These are phyloP conservation scores for Starmerella bombicola DNA, from an alignment of 805 yeast genomes.

Conservation along the genomic window DNA sequence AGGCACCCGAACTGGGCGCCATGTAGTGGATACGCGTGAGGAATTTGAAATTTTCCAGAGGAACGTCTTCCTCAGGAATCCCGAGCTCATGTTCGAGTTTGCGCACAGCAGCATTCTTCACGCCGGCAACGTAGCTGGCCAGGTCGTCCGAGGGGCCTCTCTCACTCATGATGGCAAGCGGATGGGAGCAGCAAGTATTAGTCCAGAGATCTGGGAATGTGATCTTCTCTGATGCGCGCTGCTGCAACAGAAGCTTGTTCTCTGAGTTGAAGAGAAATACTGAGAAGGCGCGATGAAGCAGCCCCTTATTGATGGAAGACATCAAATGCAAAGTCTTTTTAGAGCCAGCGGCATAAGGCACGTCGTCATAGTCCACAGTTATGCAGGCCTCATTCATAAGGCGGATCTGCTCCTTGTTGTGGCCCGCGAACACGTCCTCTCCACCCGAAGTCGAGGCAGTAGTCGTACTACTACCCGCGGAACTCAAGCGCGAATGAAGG, in stretches of 20 bases:
- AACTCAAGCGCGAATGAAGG: conserved; percentile 20
- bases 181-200: conserved; percentile 97
- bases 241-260: conserved; percentile 71
- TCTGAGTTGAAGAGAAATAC: conserved; percentile 81
- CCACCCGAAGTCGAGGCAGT: conserved; percentile 5
- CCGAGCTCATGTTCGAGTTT: conserved; percentile 91
- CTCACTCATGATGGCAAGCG: conserved; percentile 72
- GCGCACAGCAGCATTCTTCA: conserved; percentile 76
- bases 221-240: conserved; percentile 91
- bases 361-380: conserved; percentile 77
- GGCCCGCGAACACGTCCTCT: conserved; percentile 56
- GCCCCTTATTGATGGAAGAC: conserved; percentile 74
- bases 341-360: conserved; percentile 84
- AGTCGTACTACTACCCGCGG: conserved; percentile 12
- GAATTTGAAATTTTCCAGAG: conserved; percentile 59
- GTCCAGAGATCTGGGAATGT: conserved; percentile 98
- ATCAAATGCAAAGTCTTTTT: conserved; percentile 74
- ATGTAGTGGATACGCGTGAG: conserved; percentile 90
- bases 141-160: conserved; percentile 46
- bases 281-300: conserved; percentile 89
- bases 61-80: conserved; percentile 46
- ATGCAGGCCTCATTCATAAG: conserved; percentile 95
- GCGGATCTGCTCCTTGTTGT: conserved; percentile 85
- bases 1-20: conserved; percentile 61
- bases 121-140: conserved; percentile 58